Evolutionary conservation across 2,329 filamentous ascomycete species (phyloP), one percentile per base, ranked within the genome.

Genomic region (Alternaria viburni): DNA sequence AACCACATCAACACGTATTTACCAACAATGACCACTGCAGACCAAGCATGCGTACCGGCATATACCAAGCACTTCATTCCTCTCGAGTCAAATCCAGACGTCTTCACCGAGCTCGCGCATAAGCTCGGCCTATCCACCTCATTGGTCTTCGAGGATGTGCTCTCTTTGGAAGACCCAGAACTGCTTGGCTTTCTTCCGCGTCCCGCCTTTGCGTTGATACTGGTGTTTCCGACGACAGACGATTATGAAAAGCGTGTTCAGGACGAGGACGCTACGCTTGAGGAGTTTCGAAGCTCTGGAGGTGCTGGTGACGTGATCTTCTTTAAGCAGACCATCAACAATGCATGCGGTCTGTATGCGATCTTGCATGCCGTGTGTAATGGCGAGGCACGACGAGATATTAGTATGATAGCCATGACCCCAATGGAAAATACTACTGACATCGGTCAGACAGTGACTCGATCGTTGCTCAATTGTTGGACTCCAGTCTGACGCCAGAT

Each of bases 291-390:
- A 0, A 90, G 89, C 51, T 84, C 83, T 11, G 15, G 23, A 10
- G 92, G 92, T 1, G 80, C 85, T 1, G 92, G 96, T 74, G 89
- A 90, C 1, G 91, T 97, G 0, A 76, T 96, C 5, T 98, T 93
- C 93, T 97, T 93, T 85, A 91, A 89, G 71, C 95, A 98, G 83
- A 98, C 94, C 0, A 97, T 98, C 73, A 88, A 91, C 64, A 97
- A 98, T 78, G 93, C 95, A 1, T 98, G 95, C 79, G 95, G 95
- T 0, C 83, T 97, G 47, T 97, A 97, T 83, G 96, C 92, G 0
- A 81, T 98, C 26, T 79, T 98, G 49, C 96, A 98, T 77, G 91
- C 90, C 17, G 88, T 93, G 0, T 86, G 86, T 49, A 99, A 98
- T 79, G 93, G 93, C 0, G 85, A 86, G 1, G 90, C 92, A 1